Base-by-base conservation (phyloP, 2,329 filamentous ascomycete genomes). In the Westerdykella sp. region DNA sequence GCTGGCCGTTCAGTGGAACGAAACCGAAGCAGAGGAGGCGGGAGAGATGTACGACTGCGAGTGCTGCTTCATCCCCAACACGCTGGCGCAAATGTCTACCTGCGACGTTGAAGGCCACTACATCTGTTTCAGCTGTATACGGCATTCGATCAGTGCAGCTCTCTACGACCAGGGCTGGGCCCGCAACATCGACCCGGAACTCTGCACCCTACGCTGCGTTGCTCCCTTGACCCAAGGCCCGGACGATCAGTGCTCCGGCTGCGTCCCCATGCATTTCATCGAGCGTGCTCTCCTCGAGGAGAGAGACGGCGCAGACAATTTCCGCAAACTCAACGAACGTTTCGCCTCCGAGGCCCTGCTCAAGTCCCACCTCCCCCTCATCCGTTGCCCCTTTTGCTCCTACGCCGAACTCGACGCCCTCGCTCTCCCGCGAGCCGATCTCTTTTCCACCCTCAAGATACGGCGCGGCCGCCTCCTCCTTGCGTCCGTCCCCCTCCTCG, bases 141-240 rank as follows among this genome's bases (percentile, higher is more conserved):
- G 84, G 50, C 81, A 85, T 51, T 84, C 89, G 10, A 77, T 91
- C 46, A 85, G 84, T 39, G 91, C 97, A 63, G 89, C 90, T 2
- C 72, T 97, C 0, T 97, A 95, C 62, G 93, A 93, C 0, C 93
- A 97, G 65, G 87, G 87, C 41, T 96, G 91, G 87, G 79, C 81
- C 39, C 82, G 85, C 46, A 93, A 80, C 56, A 84, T 96, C 54
- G 78, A 93, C 59, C 68, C 79, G 22, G 76, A 81, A 45, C 79
- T 75, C 31, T 85, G 85, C 31, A 89, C 87, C 0, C 73, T 97
- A 42, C 80, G 79, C 47, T 97, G 93, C 62, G 77, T 95, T n/a
- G 87, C 90, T 1, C 82, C 87, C 0, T 77, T 83, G 40, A 73
- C 78, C 0, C 69, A 76, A 36, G 56, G 55, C 13, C n/a, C 10